Conservation (phyloP, 2,329 filamentous ascomycete species). For the Colletotrichum sp. region DNA sequence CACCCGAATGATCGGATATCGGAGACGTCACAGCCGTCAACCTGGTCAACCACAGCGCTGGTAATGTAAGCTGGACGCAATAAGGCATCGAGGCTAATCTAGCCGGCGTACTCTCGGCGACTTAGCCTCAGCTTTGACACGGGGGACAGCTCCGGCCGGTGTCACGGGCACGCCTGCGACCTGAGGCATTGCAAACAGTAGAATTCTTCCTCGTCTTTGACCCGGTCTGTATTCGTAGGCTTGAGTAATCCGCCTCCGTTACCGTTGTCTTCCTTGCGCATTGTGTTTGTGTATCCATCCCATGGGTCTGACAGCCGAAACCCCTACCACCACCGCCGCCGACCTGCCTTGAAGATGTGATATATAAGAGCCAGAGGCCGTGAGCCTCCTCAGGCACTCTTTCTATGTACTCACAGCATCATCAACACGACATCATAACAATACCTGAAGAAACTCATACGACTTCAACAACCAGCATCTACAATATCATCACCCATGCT, state of each 20-base stretch:
- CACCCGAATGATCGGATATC: neutral
- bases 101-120: slow-evolving; percentile 2
- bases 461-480: neutral
- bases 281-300: neutral
- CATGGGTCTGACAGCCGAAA: neutral
- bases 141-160: neutral
- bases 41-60: neutral
- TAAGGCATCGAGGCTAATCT: neutral
- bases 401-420: neutral
- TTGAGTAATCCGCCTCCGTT: neutral
- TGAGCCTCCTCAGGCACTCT: slow-evolving; percentile 5
- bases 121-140: neutral
- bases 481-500: slow-evolving; percentile 27
- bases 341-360: neutral
- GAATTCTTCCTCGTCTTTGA: neutral
- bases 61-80: neutral
- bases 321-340: neutral
- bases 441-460: neutral
- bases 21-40: neutral
- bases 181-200: neutral
- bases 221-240: slow-evolving; percentile 18
- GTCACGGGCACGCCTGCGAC: neutral
- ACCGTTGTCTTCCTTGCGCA: neutral
- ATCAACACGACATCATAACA: neutral
- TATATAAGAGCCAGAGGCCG: slow-evolving; percentile 9